Percentiles rank a stretch among this genome's conserved stretches.
These are phyloP conservation scores for Polytrichum commune DNA, from an alignment of 225 moss, liverwort and hornwort genomes.

Conservation along the genomic window DNA sequence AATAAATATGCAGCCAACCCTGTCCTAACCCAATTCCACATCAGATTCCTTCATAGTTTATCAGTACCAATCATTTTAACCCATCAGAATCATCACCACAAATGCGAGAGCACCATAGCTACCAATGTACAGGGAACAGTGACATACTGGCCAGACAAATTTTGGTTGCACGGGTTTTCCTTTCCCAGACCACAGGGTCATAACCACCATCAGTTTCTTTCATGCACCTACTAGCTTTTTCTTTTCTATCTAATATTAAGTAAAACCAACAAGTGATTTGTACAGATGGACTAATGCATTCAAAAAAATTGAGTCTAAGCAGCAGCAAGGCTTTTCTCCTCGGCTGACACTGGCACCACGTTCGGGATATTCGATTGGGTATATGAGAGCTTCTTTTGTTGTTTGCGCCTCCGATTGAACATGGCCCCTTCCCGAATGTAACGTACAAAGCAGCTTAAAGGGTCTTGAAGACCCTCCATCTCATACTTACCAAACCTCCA, in stretches of 20 bases:
- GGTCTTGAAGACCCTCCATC: conserved; percentile 86
- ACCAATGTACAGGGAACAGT: not conserved
- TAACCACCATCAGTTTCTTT: too few relatives aligned
- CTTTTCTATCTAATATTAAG: not conserved
- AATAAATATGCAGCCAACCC: too few relatives aligned
- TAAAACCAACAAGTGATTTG: not conserved
- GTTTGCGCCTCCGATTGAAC: conserved; percentile 45
- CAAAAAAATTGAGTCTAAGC: not conserved
- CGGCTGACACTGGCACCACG: not conserved
- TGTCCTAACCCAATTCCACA: too few relatives aligned
- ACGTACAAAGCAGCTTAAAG: conserved; percentile 65
- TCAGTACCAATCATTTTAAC: too few relatives aligned
- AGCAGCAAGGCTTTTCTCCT: conserved; percentile 1
- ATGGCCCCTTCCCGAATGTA: conserved; percentile 70
- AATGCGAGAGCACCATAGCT: not conserved
- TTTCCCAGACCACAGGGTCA: not conserved
- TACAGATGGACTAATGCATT: not conserved
- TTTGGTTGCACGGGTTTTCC: not conserved
- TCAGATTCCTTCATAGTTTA: too few relatives aligned
- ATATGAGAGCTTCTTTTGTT: not conserved
- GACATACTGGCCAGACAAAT: not conserved
- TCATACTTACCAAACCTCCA: conserved; percentile 98
- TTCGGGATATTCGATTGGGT: not conserved
- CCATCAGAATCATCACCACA: not conserved
- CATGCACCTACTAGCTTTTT: too few relatives aligned